Evolutionary conservation across 495 filamentous ascomycete genomes (phyloP).

Genomic region (Cryomyces antarcticus): DNA sequence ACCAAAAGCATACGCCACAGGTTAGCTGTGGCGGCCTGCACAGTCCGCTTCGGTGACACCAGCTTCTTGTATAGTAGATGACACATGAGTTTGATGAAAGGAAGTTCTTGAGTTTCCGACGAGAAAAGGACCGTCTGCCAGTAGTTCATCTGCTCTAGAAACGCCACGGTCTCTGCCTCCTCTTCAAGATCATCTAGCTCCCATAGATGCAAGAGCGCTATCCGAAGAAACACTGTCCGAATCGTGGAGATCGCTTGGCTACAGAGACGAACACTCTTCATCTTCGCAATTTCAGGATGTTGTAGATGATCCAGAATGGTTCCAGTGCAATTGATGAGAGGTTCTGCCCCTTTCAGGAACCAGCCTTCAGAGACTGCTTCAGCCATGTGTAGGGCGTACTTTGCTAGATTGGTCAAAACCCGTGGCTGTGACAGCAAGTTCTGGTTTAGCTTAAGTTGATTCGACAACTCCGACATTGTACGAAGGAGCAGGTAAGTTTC

Average conservation of each 20-base stretch:
- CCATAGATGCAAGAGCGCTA: conserved; percentile 62
- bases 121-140: conserved; percentile 87
- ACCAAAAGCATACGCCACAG: conserved; percentile 82
- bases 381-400: conserved; percentile 56
- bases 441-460: conserved; percentile 46
- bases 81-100: conserved; percentile 64
- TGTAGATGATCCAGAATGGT: conserved; percentile 72
- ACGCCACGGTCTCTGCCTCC: conserved; percentile 36
- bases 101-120: conserved; percentile 49
- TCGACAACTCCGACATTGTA: conserved; percentile 48
- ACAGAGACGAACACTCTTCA: conserved; percentile 79
- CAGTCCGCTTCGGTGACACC: conserved; percentile 35
- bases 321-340: conserved; percentile 73
- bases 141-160: conserved; percentile 70
- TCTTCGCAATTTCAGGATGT: conserved; percentile 53
- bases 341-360: conserved; percentile 72
- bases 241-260: conserved; percentile 58
- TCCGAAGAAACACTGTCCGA: conserved; percentile 48
- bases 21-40: conserved; percentile 62
- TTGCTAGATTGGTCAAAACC: conserved; percentile 65
- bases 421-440: conserved; percentile 59
- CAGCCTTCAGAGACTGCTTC: conserved; percentile 91
- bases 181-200: conserved; percentile 50
- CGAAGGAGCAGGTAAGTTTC: conserved; percentile 72
- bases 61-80: conserved; percentile 78